A percentile compares a stretch with the other conserved stretches of the same genome.
phyloP scores from a whole-genome alignment of 495 filamentous ascomycete species.

The Bathelium albidoporum region DNA sequence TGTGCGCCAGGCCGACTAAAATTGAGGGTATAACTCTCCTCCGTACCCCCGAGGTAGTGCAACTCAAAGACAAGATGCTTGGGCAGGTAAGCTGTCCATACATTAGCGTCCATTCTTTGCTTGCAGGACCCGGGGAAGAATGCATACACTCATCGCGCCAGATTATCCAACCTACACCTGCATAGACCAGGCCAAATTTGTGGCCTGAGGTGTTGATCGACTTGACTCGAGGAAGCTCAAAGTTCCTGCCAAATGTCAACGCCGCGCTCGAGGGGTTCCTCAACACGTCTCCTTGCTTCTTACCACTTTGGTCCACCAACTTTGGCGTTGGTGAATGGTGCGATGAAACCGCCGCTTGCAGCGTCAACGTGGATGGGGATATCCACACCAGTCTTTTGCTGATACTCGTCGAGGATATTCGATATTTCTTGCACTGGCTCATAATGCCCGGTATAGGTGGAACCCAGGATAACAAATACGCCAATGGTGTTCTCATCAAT shows the following conservation, averaged over 20 bases:
- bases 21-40: conserved; percentile 65
- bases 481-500: conserved; percentile 74
- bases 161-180: conserved; percentile 66
- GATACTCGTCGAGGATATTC: conserved; percentile 53
- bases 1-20: conserved; percentile 65
- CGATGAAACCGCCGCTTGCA: conserved; percentile 62
- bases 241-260: conserved; percentile 40
- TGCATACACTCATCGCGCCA: conserved; percentile 54
- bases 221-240: conserved; percentile 59
- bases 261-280: not conserved
- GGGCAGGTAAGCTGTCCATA: conserved; percentile 38
- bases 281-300: conserved; percentile 19
- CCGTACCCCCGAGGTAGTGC: conserved; percentile 65
- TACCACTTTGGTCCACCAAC: conserved; percentile 50
- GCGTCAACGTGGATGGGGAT: conserved; percentile 72
- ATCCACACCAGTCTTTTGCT: conserved; percentile 51
- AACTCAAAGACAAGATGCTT: conserved; percentile 63
- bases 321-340: conserved; percentile 56
- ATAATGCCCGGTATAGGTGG: conserved; percentile 67
- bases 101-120: not conserved
- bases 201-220: conserved; percentile 68
- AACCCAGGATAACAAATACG: conserved; percentile 63
- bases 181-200: conserved; percentile 64
- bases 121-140: not conserved
- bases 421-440: conserved; percentile 64